These are phyloP conservation scores for Plantago ovata DNA, from an alignment of 257 asterid species.

Conservation along the genomic window DNA sequence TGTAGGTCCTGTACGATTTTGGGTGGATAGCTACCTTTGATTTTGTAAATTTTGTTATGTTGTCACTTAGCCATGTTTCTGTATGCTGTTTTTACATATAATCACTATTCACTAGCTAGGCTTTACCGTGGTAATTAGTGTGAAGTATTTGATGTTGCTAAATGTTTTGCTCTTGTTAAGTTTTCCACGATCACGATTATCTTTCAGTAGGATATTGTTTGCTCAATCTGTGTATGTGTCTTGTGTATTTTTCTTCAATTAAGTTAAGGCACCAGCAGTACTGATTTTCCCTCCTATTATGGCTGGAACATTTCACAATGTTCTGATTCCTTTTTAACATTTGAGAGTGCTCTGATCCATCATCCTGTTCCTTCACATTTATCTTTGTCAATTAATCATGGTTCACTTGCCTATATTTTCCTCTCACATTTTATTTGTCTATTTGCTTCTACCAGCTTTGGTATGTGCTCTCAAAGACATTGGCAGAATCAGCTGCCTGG, in stretches of 20 bases:
- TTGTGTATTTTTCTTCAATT: too few relatives aligned
- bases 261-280: not conserved
- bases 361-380: not conserved
- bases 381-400: not conserved
- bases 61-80: not conserved
- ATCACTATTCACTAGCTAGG: not conserved
- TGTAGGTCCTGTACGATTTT: too few relatives aligned
- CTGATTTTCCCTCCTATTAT: not conserved
- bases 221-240: too few relatives aligned
- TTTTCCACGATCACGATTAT: too few relatives aligned
- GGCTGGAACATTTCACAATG: too few relatives aligned
- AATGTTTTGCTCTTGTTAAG: not conserved
- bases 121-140: not conserved
- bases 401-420: not conserved
- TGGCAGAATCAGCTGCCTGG: slow-evolving; percentile 15
- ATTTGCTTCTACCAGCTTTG: slow-evolving; percentile 33
- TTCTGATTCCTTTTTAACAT: too few relatives aligned
- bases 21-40: not conserved
- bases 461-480: slow-evolving; percentile 43
- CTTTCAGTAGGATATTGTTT: too few relatives aligned
- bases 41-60: not conserved
- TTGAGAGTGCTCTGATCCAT: not conserved
- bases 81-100: not conserved
- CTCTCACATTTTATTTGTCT: not conserved
- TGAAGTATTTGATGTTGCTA: too few relatives aligned